Evolutionary conservation across 106 monocot genomes (phyloP).

Genomic region (Vanilla planifolia): DNA sequence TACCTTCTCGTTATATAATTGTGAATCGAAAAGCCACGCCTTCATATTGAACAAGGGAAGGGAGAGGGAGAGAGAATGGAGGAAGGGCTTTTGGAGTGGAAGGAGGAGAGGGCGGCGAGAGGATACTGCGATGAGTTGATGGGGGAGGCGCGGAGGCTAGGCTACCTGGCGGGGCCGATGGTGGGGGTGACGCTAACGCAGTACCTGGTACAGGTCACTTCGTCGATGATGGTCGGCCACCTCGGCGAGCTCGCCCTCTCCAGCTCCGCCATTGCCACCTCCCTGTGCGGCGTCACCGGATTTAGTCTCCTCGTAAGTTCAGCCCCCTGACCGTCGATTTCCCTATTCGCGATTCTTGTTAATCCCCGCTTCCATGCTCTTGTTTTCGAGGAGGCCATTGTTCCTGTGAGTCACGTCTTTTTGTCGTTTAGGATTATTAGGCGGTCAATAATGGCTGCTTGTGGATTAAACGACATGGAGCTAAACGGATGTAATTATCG

Average conservation of each 20-base stretch:
- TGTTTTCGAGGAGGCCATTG: too few relatives aligned
- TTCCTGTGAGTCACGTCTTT: too few relatives aligned
- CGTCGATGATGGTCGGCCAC: slow-evolving; percentile 69
- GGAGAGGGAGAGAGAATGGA: not conserved
- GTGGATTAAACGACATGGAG: too few relatives aligned
- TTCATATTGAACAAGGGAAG: not conserved
- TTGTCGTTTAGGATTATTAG: too few relatives aligned
- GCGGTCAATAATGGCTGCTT: too few relatives aligned
- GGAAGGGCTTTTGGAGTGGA: slow-evolving; percentile 1
- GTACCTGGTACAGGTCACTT: slow-evolving; percentile 37
- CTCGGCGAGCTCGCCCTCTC: slow-evolving; percentile 54
- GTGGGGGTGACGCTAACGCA: slow-evolving; percentile 40
- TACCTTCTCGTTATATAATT: too few relatives aligned
- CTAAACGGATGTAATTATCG: too few relatives aligned
- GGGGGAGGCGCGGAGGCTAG: slow-evolving; percentile 31
- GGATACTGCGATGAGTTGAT: slow-evolving; percentile 3
- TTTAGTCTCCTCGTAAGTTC: slow-evolving; percentile 66
- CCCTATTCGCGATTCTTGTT: too few relatives aligned
- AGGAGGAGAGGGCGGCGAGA: slow-evolving; percentile 8
- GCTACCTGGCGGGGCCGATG: slow-evolving; percentile 44
- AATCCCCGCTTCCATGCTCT: too few relatives aligned
- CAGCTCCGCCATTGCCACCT: slow-evolving; percentile 55
- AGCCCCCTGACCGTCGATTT: not conserved
- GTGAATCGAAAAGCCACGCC: too few relatives aligned
- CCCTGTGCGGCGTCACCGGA: slow-evolving; percentile 52